A percentile compares a stretch with the other conserved stretches of the same genome.
Conservation (phyloP, 352 stramenopile species). For the Globisporangium paroecandrum region DNA sequence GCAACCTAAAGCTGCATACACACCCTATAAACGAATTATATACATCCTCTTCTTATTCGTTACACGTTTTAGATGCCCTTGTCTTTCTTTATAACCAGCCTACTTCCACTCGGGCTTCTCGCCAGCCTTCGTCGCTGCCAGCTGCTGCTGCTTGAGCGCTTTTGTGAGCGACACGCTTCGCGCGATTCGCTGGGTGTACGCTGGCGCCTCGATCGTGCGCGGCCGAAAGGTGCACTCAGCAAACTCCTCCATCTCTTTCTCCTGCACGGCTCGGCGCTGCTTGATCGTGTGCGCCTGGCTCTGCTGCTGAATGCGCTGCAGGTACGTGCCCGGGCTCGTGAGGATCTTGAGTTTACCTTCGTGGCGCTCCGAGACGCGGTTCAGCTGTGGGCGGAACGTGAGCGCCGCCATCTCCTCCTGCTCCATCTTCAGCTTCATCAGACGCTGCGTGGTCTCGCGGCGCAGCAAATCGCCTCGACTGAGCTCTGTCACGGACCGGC, state of each 20-base stretch:
- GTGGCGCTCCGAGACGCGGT: constrained; percentile 53
- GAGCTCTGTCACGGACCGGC: constrained; percentile 73
- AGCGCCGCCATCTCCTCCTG: constrained; percentile 81
- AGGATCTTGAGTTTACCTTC: constrained; percentile 81
- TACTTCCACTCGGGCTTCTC: constrained; percentile 76
- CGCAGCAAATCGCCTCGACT: constrained; percentile 74
- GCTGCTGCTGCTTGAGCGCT: constrained; percentile 54
- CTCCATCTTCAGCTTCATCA: constrained; percentile 88
- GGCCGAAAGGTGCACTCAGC: constrained; percentile 84
- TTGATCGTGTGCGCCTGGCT: constrained; percentile 69
- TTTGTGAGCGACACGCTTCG: constrained; percentile 72
- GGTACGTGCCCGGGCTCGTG: constrained; percentile 73
- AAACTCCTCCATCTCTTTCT: constrained; percentile 83
- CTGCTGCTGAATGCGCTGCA: constrained; percentile 80
- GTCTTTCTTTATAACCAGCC: background rate
- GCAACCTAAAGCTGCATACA: background rate
- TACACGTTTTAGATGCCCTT: background rate
- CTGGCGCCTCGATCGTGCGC: constrained; percentile 74
- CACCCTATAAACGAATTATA: constrained; percentile 10
- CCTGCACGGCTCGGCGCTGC: constrained; percentile 64
- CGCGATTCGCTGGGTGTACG: constrained; percentile 84
- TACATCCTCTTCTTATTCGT: background rate
- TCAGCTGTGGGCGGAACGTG: constrained; percentile 78
- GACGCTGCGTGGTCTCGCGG: constrained; percentile 66
- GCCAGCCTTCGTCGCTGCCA: constrained; percentile 29